Evolutionary conservation across 2,329 filamentous ascomycete genomes (phyloP).

Genomic region (Fusarium protoensiforme): DNA sequence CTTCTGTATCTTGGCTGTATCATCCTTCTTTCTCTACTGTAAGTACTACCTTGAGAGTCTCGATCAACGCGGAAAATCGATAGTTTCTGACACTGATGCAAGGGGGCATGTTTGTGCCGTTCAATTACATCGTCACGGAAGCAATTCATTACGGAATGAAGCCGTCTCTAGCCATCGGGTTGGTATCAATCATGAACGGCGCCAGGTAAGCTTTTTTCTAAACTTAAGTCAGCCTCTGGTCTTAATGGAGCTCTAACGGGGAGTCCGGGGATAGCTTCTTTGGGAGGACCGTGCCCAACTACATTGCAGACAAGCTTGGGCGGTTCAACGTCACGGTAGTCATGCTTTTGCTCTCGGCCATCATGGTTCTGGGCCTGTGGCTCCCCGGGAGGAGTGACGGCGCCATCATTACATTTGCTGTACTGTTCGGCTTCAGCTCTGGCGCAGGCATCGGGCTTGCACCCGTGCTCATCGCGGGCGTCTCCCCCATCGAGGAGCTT

Average conservation of each 20-base stretch:
- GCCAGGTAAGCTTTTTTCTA: constrained; percentile 20
- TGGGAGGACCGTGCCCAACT: constrained; percentile 32
- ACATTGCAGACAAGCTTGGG: constrained; percentile 28
- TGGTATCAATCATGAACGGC: constrained; percentile 32
- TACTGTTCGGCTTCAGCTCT: constrained; percentile 29
- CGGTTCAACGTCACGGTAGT: constrained; percentile 31
- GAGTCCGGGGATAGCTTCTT: constrained; percentile 25
- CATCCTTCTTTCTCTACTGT: constrained; percentile 32
- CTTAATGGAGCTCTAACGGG: not conserved
- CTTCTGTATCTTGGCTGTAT: constrained; percentile 26
- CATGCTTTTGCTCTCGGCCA: constrained; percentile 15
- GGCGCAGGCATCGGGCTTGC: constrained; percentile 24
- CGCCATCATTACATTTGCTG: constrained; percentile 22
- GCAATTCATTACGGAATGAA: constrained; percentile 30
- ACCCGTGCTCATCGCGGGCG: constrained; percentile 21
- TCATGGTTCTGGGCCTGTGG: constrained; percentile 23
- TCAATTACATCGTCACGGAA: constrained; percentile 33
- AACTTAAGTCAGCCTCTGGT: not conserved
- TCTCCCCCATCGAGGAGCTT: constrained; percentile 24
- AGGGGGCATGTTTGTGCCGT: constrained; percentile 32
- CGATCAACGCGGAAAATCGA: not conserved
- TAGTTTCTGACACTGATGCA: constrained; percentile 2
- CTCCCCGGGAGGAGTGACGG: constrained; percentile 20
- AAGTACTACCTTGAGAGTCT: not conserved
- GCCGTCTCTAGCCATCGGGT: constrained; percentile 17